Evolutionary conservation across 257 asterid species (phyloP).

Genomic region (Plantago major): DNA sequence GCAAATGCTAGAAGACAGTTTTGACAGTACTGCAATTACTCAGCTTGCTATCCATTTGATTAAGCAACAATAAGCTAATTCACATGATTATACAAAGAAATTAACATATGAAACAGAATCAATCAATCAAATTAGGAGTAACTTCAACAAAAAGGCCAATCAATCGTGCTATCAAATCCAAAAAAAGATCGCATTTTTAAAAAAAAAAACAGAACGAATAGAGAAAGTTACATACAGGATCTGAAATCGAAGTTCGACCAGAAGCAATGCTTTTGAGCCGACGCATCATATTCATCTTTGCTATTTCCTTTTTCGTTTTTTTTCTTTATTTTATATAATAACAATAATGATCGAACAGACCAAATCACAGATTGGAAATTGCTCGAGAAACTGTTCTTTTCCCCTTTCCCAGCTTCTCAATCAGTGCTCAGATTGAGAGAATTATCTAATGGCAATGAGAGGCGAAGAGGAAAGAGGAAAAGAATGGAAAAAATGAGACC

Average conservation of each 20-base stretch:
- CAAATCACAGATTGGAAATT: slow-evolving; percentile 12
- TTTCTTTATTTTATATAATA: too few species aligned
- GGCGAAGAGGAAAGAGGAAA: slow-evolving; percentile 9
- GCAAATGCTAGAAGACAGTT: too few species aligned
- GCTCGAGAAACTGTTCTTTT: not conserved
- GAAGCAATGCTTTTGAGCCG: slow-evolving; percentile 97
- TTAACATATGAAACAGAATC: too few species aligned
- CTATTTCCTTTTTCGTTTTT: too few species aligned
- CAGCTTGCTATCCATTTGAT: too few species aligned
- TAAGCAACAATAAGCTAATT: too few species aligned
- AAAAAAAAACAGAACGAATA: not conserved
- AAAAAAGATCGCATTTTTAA: slow-evolving; percentile 1
- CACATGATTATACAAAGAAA: too few species aligned
- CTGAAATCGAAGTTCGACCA: slow-evolving; percentile 88
- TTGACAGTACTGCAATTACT: too few species aligned
- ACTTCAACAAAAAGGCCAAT: too few species aligned
- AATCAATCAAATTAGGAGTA: too few species aligned
- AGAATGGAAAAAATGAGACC: not conserved
- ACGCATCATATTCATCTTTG: slow-evolving; percentile 85
- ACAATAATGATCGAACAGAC: not conserved
- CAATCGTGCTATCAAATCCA: too few species aligned
- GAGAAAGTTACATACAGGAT: slow-evolving; percentile 80
- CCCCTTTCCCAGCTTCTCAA: slow-evolving; percentile 8
- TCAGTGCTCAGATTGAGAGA: not conserved
- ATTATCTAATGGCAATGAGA: slow-evolving; percentile 10